Evolutionary conservation across 352 stramenopile species (phyloP), one percentile per base, ranked within the genome.

Genomic region (Phytophthora sp.): DNA sequence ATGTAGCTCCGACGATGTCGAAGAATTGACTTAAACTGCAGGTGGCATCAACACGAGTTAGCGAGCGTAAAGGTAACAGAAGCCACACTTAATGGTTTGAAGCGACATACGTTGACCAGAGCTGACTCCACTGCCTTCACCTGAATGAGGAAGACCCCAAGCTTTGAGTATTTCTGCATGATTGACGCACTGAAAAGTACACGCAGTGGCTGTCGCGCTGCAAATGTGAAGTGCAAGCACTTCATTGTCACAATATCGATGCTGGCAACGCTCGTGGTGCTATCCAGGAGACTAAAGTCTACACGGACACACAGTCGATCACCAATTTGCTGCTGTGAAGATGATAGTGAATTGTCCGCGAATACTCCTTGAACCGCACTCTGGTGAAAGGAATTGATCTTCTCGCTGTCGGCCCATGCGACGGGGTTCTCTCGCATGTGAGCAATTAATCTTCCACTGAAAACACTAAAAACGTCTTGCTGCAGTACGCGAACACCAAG

Each of bases 401-500:
- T 49, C 33, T 90, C 82, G 30, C 70, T 81, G 44, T 83, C 69
- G 21, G 82, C 82, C 84, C 81, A 92, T 0, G 71, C 73, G 4
- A 89, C 39, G 7, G 80, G 82, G 45, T 90, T 81, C 15, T 36
- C 20, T 57, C 77, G 71, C 57, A 92, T 82, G 41, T 82, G 76
- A 52, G 73, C 63, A n/a, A 92, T 64, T 49, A 92, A 7, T 53
- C 75, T 68, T 18, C 71, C 69, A 39, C 67, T 80, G 20, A 90
- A 71, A 52, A 74, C 59, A 7, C 62, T 76, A 26, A 89, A 90
- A 7, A 88, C 73, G 50, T 92, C 84, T 92, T 92, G 82, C 82
- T 92, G 56, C 27, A 59, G 24, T 31, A 46, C 36, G 16, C 29
- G 11, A 36, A 54, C 24, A 63, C 29, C 12, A 47, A 42, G 18